Base-by-base conservation (phyloP, 1,284 basidiomycete genomes). In the Athelia sp. region DNA sequence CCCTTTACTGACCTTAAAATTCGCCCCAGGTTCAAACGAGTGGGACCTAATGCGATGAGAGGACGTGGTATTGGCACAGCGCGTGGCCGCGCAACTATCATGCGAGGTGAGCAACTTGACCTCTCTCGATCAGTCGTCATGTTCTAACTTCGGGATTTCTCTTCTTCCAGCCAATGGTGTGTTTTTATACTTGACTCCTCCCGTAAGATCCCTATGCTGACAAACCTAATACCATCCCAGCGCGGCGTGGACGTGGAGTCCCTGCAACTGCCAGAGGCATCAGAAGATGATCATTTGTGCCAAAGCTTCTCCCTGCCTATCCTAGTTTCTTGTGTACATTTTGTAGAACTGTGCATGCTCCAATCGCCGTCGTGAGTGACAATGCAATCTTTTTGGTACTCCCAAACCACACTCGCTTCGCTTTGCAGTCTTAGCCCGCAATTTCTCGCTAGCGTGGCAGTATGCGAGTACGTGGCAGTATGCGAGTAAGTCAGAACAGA, bases 1-100 rank as follows among this genome's bases (percentile, higher is more conserved):
- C 45, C 21, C 34, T 29, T 53, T 23, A 24, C 26, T 59, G 26
- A 63, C 47, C 45, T 35, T 34, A n/a, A 19, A 47, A 31, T 36
- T 34, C 60, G 26, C 26, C 26, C 6, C 26, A 97, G 93, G 93
- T 98, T 99, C 76, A 99, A 99, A 74, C 88, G 96, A 57, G 92
- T 98, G 46, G 95, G 96, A 44, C 93, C 95, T 15, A 98, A 98
- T 66, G 95, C 94, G 35, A 98, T 99, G 94, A 90, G 91, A 62
- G 97, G 97, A 62, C 81, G 96, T 58, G 97, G 97, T 84, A 99
- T 99, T 65, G 97, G 97, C 65, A 97, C 94, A 61, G 93, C 93
- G 50, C 88, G 93, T 81, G 93, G 93, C 67, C 85, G 93, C 66
- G 93, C 93, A 31, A 96, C 93, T n/a, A 95, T 96, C 60, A 92